Percentiles rank a stretch among this genome's conserved stretches.
Evolutionary conservation across 768 basidiomycete genomes (phyloP).

Genomic region (Auriscalpium vulgare): DNA sequence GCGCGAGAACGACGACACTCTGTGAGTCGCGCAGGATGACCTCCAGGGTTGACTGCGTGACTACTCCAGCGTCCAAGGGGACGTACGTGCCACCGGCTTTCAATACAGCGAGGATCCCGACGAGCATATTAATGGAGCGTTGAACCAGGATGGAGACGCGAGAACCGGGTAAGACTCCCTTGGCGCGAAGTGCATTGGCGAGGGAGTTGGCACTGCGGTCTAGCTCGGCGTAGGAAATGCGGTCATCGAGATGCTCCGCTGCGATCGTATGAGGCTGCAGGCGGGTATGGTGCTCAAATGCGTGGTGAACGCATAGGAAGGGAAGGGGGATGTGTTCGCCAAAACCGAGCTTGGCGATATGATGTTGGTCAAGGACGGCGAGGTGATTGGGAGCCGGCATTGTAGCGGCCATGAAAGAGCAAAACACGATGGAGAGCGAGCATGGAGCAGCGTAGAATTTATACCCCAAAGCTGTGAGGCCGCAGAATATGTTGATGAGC

Average conservation of each 20-base stretch:
- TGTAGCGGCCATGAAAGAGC: constrained; percentile 10
- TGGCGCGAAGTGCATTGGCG: constrained; percentile 33
- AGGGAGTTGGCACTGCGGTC: constrained; percentile 41
- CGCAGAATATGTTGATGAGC: too few species aligned
- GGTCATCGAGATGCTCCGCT: constrained; percentile 39
- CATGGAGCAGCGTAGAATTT: background rate
- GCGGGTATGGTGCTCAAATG: constrained; percentile 41
- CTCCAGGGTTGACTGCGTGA: constrained; percentile 44
- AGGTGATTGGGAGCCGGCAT: constrained; percentile 19
- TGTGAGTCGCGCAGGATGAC: constrained; percentile 43
- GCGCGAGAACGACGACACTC: constrained; percentile 33
- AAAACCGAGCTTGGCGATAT: constrained; percentile 38
- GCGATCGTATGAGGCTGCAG: constrained; percentile 36
- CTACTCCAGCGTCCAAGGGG: constrained; percentile 49
- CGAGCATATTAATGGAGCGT: constrained; percentile 44
- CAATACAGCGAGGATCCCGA: constrained; percentile 45
- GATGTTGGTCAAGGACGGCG: constrained; percentile 27
- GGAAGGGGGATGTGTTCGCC: constrained; percentile 30
- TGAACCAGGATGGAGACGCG: constrained; percentile 49
- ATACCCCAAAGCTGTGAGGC: background rate
- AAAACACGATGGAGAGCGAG: background rate
- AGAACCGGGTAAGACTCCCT: constrained; percentile 37
- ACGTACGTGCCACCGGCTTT: constrained; percentile 55
- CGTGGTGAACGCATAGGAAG: constrained; percentile 47
- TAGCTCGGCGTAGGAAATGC: constrained; percentile 44